These are phyloP conservation scores for Eucalyptus pauciflora DNA, from an alignment of 345 rosid species.

Conservation along the genomic window DNA sequence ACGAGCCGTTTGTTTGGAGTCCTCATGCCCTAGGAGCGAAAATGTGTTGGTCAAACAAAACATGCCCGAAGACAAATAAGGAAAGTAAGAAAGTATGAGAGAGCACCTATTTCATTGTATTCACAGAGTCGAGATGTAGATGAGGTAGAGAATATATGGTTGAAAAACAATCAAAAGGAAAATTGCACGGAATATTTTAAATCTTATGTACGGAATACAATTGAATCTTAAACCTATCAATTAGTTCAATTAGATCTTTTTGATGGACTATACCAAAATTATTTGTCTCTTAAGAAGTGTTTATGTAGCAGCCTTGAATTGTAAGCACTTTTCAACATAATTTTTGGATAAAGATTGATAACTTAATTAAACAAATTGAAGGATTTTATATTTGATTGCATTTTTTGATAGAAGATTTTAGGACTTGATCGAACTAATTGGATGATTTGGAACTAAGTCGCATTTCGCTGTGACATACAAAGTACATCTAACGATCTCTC, in stretches of 20 bases:
- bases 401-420: background rate
- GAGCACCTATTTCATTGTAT: background rate
- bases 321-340: background rate
- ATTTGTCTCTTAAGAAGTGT: background rate
- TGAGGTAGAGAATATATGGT: background rate
- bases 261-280: background rate
- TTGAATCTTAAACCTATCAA: background rate
- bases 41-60: background rate
- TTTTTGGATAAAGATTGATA: background rate
- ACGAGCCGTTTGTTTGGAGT: background rate
- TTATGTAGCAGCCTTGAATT: background rate
- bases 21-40: background rate
- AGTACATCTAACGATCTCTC: background rate
- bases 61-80: background rate
- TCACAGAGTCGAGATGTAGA: background rate
- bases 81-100: background rate
- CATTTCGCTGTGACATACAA: background rate
- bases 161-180: background rate
- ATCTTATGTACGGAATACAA: accelerated
- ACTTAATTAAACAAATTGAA: background rate
- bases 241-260: background rate
- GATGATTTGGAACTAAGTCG: accelerated
- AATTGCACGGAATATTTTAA: background rate
- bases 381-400: background rate
- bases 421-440: background rate